phyloP scores from a whole-genome alignment of 2,329 filamentous ascomycete species.

The Xylariaceae sp. region DNA sequence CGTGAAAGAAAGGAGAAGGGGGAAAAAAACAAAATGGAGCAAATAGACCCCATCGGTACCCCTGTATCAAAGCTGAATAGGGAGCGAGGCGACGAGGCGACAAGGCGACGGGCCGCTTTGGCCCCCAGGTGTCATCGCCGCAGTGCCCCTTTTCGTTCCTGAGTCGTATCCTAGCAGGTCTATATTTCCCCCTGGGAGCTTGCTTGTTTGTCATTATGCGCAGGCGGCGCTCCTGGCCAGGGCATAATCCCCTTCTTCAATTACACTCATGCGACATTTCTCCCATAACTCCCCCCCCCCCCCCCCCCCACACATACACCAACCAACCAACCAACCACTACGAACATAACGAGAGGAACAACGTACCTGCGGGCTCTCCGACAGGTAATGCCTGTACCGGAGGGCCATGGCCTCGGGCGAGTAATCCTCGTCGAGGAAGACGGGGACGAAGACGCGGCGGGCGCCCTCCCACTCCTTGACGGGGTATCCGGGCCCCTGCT shows the following conservation, averaged over 20 bases:
- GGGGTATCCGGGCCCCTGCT: constrained; percentile 31
- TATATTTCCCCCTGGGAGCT: no score
- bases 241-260: no score
- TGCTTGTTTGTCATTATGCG: no score
- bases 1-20: no score
- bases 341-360: constrained; percentile 6
- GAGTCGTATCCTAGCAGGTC: no score
- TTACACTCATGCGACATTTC: no score
- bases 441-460: constrained; percentile 58
- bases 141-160: no score
- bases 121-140: constrained; percentile 15
- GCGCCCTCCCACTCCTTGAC: constrained; percentile 54
- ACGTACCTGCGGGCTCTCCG: constrained; percentile 30
- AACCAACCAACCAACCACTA: no score
- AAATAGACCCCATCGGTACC: constrained; percentile 15
- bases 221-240: no score
- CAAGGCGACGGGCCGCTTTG: neutral
- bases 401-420: constrained; percentile 59
- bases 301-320: no score
- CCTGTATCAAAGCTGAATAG: neutral
- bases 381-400: constrained; percentile 58
- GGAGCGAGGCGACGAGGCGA: no score
- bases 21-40: neutral
- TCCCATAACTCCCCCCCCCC: no score
- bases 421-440: constrained; percentile 62